A percentile compares a stretch with the other conserved stretches of the same genome.
Conservation (phyloP, 2,329 filamentous ascomycete species). For the Venturia aucupariae region DNA sequence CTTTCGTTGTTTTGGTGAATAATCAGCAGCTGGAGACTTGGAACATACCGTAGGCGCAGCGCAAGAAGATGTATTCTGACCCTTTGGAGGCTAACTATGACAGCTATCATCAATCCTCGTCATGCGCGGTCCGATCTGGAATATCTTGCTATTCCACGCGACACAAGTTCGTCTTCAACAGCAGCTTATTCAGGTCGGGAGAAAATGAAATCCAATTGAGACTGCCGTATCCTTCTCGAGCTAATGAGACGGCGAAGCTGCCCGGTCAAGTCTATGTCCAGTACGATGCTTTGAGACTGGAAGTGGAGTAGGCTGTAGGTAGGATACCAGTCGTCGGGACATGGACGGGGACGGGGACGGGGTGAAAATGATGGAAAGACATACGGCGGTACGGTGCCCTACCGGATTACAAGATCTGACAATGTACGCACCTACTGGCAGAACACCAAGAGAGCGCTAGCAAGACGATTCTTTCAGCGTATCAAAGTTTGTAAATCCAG, state of each 20-base stretch:
- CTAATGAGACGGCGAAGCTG: constrained; percentile 50
- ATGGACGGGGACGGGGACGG: too few species aligned
- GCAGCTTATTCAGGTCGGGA: constrained; percentile 35
- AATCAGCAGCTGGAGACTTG: constrained; percentile 39
- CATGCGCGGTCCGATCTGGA: constrained; percentile 51
- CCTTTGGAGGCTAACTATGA: not conserved
- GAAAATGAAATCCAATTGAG: constrained; percentile 49
- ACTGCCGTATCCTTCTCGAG: constrained; percentile 49
- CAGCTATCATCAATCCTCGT: constrained; percentile 45
- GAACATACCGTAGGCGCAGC: constrained; percentile 40
- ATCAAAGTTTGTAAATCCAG: too few species aligned
- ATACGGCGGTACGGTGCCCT: too few species aligned
- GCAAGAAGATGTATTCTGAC: not conserved
- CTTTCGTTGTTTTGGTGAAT: constrained; percentile 42
- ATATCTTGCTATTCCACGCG: constrained; percentile 54
- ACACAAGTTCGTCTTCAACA: constrained; percentile 51
- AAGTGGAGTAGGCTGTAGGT: constrained; percentile 30
- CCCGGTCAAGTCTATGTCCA: constrained; percentile 51
- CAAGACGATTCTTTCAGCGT: too few species aligned
- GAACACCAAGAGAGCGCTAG: too few species aligned
- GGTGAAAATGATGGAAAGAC: not conserved
- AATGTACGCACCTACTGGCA: too few species aligned
- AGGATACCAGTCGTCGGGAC: too few species aligned
- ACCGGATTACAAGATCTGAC: too few species aligned
- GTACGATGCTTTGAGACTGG: constrained; percentile 55